A percentile compares a stretch with the other conserved stretches of the same genome.
phyloP scores from a whole-genome alignment of 768 basidiomycete species.

The Agaricus subrufescens region DNA sequence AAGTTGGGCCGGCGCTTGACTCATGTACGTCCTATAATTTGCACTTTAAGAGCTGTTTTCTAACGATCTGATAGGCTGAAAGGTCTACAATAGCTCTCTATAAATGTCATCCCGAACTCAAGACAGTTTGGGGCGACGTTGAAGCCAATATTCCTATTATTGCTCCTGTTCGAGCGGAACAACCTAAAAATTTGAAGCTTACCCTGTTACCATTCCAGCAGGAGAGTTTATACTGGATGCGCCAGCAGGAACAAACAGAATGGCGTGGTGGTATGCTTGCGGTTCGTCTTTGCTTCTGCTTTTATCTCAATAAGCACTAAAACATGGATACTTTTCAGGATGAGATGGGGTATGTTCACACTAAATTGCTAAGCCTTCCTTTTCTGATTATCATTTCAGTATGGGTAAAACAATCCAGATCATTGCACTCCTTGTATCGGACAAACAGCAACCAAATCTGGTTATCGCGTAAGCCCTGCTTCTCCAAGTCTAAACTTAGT shows the following conservation, averaged over 20 bases:
- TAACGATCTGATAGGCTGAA: conserved; percentile 52
- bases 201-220: conserved; percentile 91
- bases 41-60: conserved; percentile 3
- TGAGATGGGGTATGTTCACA: conserved; percentile 76
- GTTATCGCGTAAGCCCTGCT: conserved; percentile 75
- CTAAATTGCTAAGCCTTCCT: not conserved
- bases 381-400: conserved; percentile 27
- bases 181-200: conserved; percentile 81
- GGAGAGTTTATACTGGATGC: conserved; percentile 96
- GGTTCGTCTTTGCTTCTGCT: conserved; percentile 37
- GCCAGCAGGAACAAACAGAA: conserved; percentile 78
- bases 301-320: not conserved
- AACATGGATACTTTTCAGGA: conserved; percentile 42
- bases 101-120: conserved; percentile 75
- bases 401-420: conserved; percentile 98
- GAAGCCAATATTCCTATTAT: conserved; percentile 56
- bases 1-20: conserved; percentile 75
- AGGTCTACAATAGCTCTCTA: conserved; percentile 58
- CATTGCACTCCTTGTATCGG: conserved; percentile 82
- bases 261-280: conserved; percentile 95
- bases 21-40: conserved; percentile 37
- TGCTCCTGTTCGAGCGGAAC: conserved; percentile 65
- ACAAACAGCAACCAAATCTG: conserved; percentile 75
- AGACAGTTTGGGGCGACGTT: conserved; percentile 85
- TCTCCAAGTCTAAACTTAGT: not conserved